A percentile compares a stretch with the other conserved stretches of the same genome.
These are phyloP conservation scores for Lasiodiplodia theobromae DNA, from an alignment of 2,329 filamentous ascomycete species.

Conservation along the genomic window DNA sequence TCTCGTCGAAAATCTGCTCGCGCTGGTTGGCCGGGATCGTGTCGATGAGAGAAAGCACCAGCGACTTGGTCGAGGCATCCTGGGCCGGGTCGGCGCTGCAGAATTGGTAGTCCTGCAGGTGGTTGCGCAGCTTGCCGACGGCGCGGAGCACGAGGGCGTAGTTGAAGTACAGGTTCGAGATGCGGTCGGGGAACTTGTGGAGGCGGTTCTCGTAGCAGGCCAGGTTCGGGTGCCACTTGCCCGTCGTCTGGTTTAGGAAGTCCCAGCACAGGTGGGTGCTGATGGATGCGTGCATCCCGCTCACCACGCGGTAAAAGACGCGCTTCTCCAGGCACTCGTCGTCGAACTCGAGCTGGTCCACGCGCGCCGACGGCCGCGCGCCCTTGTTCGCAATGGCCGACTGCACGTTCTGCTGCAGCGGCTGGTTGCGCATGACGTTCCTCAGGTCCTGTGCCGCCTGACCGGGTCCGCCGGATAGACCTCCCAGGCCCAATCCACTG, in stretches of 20 bases:
- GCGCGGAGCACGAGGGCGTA: conserved; percentile 94
- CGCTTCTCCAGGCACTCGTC: conserved; percentile 97
- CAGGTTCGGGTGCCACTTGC: conserved; percentile 89
- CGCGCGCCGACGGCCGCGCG: conserved; percentile 62
- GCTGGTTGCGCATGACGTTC: conserved; percentile 66
- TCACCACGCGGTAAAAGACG: conserved; percentile 95
- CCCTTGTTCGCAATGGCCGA: conserved; percentile 57
- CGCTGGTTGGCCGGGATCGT: conserved; percentile 65
- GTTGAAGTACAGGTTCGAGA: conserved; percentile 99
- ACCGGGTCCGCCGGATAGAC: conserved; percentile 48
- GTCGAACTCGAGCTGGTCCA: conserved; percentile 75
- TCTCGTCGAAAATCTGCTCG: conserved; percentile 88
- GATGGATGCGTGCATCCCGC: conserved; percentile 98
- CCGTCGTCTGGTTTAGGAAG: conserved; percentile 93
- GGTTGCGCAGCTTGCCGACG: conserved; percentile 85
- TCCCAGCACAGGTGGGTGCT: conserved; percentile 96
- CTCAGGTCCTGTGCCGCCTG: conserved; percentile 68
- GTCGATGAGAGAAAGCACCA: conserved; percentile 78
- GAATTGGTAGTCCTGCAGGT: conserved; percentile 85
- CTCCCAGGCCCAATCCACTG: conserved; percentile 48
- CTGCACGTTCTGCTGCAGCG: conserved; percentile 67
- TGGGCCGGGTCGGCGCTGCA: conserved; percentile 85
- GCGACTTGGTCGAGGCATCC: conserved; percentile 79
- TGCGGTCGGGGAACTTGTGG: conserved; percentile 83
- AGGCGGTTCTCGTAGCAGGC: conserved; percentile 88